Percentiles rank a stretch among this genome's conserved stretches.
These are phyloP conservation scores for Begonia loranthoides DNA, from an alignment of 306 rosid species.

Conservation along the genomic window DNA sequence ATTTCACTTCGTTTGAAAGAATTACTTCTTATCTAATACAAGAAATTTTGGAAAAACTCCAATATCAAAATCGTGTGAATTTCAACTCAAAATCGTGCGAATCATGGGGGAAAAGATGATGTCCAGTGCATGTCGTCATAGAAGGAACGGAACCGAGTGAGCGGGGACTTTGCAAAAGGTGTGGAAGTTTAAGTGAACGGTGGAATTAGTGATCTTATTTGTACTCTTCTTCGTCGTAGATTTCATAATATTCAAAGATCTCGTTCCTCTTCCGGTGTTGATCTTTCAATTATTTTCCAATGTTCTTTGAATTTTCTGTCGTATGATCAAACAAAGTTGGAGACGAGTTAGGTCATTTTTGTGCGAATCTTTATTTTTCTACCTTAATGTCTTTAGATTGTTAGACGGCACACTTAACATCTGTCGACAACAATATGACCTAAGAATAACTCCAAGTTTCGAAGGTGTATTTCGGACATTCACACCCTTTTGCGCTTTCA, in stretches of 20 bases:
- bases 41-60: too few relatives aligned
- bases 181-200: conserved; percentile 43
- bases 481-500: too few relatives aligned
- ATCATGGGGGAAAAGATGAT: too few relatives aligned
- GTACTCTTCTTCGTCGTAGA: conserved; percentile 67
- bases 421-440: too few relatives aligned
- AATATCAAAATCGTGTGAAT: too few relatives aligned
- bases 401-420: too few relatives aligned
- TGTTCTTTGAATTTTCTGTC: background rate
- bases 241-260: conserved; percentile 67
- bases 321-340: background rate
- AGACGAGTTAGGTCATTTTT: too few relatives aligned
- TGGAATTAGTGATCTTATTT: conserved; percentile 86
- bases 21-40: too few relatives aligned
- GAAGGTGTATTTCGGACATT: too few relatives aligned
- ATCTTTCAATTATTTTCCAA: background rate
- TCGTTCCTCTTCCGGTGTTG: conserved; percentile 28
- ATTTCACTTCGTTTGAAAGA: too few relatives aligned
- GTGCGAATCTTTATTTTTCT: background rate
- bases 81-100: too few relatives aligned
- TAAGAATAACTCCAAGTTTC: too few relatives aligned
- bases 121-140: conserved; percentile 24
- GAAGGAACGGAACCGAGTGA: conserved; percentile 29
- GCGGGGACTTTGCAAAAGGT: conserved; percentile 31
- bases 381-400: background rate